Percentiles rank a stretch among this genome's conserved stretches.
These are phyloP conservation scores for Dothidotthia symphoricarpi DNA, from an alignment of 2,329 filamentous ascomycete genomes.

Conservation along the genomic window DNA sequence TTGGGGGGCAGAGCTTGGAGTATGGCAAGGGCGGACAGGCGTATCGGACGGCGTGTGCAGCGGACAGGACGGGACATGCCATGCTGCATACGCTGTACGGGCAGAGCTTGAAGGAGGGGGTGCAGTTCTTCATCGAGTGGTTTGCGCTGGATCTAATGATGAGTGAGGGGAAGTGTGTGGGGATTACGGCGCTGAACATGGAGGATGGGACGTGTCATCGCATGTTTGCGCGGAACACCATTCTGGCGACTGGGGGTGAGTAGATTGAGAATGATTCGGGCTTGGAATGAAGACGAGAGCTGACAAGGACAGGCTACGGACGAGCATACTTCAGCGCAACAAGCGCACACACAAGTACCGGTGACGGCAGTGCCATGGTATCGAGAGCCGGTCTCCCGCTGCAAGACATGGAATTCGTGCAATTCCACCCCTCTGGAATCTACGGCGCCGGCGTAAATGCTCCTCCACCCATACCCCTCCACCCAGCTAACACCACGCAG, in stretches of 20 bases:
- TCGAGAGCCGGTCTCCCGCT: constrained; percentile 50
- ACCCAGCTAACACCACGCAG: constrained; percentile 7
- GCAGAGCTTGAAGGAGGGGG: constrained; percentile 49
- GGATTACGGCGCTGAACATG: constrained; percentile 49
- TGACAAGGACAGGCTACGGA: constrained; percentile 43
- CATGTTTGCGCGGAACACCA: constrained; percentile 50
- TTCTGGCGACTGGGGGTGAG: constrained; percentile 49
- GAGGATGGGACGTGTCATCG: constrained; percentile 52
- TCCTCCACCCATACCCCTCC: neutral
- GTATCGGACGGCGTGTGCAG: constrained; percentile 48
- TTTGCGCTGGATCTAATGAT: constrained; percentile 52
- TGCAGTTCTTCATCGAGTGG: constrained; percentile 53
- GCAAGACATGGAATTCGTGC: constrained; percentile 54
- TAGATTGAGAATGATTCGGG: neutral
- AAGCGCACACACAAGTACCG: constrained; percentile 51
- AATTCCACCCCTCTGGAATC: constrained; percentile 53
- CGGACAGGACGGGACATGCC: constrained; percentile 52
- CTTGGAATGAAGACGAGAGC: neutral
- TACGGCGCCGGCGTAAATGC: constrained; percentile 49
- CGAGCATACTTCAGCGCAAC: constrained; percentile 53
- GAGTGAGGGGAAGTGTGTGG: constrained; percentile 49
- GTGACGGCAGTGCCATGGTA: constrained; percentile 53
- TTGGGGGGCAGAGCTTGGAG: constrained; percentile 50
- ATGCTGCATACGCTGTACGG: constrained; percentile 54
- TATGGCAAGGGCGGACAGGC: constrained; percentile 52